These are phyloP conservation scores for Solanum virginianum DNA, from an alignment of 257 asterid genomes.

Conservation along the genomic window DNA sequence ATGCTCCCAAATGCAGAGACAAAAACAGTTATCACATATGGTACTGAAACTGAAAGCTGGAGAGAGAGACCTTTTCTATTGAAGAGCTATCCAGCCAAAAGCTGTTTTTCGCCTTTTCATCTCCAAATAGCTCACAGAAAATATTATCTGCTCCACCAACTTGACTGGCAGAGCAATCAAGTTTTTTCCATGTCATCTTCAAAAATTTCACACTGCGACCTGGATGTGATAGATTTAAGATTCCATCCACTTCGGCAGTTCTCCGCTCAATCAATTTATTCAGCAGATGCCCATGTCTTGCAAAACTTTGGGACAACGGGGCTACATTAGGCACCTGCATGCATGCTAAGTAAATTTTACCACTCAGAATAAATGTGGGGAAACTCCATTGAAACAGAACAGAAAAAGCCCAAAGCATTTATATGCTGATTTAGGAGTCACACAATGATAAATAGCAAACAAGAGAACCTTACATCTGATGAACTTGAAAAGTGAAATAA, in stretches of 20 bases:
- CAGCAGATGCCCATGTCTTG: slow-evolving; percentile 29
- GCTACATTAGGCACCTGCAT: slow-evolving; percentile 65
- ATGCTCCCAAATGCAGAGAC: not conserved
- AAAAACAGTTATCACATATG: not conserved
- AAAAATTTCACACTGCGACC: slow-evolving; percentile 21
- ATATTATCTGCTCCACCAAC: slow-evolving; percentile 76
- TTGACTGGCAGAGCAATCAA: slow-evolving; percentile 38
- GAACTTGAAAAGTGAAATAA: not conserved
- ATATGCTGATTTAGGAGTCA: not conserved
- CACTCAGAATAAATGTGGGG: slow-evolving; percentile 48
- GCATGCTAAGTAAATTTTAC: slow-evolving; percentile 85
- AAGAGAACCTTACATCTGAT: not conserved
- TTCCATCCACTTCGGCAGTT: slow-evolving; percentile 14
- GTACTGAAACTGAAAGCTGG: not conserved
- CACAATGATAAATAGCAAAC: not conserved
- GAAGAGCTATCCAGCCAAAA: slow-evolving; percentile 99
- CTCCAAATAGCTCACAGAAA: slow-evolving; percentile 61
- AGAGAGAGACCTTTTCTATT: slow-evolving; percentile 60
- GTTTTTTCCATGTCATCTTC: slow-evolving; percentile 80
- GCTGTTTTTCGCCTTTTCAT: slow-evolving; percentile 44
- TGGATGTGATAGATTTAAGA: slow-evolving; percentile 23
- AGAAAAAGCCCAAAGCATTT: not conserved
- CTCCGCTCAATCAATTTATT: slow-evolving; percentile 28
- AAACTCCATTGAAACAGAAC: not conserved
- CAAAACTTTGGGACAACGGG: slow-evolving; percentile 40